phyloP scores from a whole-genome alignment of 2,329 filamentous ascomycete genomes.

The Cadophora gregata region DNA sequence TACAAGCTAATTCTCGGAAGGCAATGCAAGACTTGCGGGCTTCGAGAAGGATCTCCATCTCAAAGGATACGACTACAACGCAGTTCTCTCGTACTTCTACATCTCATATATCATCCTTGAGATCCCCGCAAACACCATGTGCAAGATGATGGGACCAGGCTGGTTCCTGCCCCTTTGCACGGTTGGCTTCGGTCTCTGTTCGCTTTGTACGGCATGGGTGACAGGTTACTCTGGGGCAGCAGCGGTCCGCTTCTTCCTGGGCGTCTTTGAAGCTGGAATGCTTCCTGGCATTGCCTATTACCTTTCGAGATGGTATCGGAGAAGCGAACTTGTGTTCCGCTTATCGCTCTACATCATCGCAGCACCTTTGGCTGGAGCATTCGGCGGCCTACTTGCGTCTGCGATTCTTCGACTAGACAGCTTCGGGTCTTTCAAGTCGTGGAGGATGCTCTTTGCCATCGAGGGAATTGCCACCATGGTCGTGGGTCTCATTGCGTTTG shows the following conservation, averaged over 20 bases:
- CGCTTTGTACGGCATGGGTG: background rate
- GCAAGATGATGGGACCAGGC: background rate
- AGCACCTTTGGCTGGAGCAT: background rate
- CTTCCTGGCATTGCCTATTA: conserved; percentile 3
- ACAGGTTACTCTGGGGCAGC: background rate
- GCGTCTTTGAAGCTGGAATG: background rate
- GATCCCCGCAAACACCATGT: background rate
- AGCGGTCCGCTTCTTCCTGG: background rate
- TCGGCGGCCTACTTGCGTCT: background rate
- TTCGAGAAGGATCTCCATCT: background rate
- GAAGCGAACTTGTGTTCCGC: background rate
- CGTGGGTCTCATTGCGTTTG: background rate
- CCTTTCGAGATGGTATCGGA: background rate
- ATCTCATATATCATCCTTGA: background rate
- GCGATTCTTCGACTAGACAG: background rate
- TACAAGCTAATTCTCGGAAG: too few relatives aligned
- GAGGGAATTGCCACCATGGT: background rate
- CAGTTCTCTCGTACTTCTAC: background rate
- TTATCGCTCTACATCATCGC: background rate
- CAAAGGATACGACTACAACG: background rate
- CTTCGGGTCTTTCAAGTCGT: background rate
- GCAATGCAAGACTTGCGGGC: background rate
- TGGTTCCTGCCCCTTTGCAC: background rate
- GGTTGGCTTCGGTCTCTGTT: background rate
- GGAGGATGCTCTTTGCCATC: background rate